These are phyloP conservation scores for Fusarium transvaalense DNA, from an alignment of 2,329 filamentous ascomycete genomes.

Conservation along the genomic window DNA sequence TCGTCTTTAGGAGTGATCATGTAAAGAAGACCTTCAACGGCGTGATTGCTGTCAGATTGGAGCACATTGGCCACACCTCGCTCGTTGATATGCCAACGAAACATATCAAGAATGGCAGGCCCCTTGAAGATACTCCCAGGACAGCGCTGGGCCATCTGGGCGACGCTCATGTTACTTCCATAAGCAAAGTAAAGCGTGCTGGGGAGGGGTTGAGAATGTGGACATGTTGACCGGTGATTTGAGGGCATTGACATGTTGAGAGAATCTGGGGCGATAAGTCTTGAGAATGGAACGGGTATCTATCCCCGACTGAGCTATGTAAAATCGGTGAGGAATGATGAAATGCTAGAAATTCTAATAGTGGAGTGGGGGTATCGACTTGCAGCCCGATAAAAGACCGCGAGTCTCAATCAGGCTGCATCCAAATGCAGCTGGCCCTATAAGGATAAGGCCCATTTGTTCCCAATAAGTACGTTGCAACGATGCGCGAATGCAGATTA, in stretches of 20 bases:
- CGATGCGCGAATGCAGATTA: no score
- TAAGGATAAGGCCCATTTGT: no score
- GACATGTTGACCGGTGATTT: not conserved
- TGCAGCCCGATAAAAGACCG: not conserved
- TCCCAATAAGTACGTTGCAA: no score
- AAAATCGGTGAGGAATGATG: not conserved
- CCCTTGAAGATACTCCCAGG: slow-evolving; percentile 16
- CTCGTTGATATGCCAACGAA: slow-evolving; percentile 14
- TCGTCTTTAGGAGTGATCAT: not conserved
- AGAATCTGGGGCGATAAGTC: not conserved
- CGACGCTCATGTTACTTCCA: slow-evolving; percentile 11
- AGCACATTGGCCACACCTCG: slow-evolving; percentile 12
- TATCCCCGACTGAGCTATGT: not conserved
- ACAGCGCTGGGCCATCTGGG: slow-evolving; percentile 18
- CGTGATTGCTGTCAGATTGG: not conserved
- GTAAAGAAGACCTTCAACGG: slow-evolving; percentile 13
- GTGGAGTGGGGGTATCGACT: not conserved
- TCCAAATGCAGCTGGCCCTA: no score
- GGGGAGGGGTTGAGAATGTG: not conserved
- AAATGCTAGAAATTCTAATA: not conserved
- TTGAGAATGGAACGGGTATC: not conserved
- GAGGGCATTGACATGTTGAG: not conserved
- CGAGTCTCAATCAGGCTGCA: not conserved
- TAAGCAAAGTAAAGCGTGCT: slow-evolving; percentile 13
- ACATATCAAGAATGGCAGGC: slow-evolving; percentile 3